These are phyloP conservation scores for Monilinia vaccinii-corymbosi DNA, from an alignment of 2,329 filamentous ascomycete genomes.

Conservation along the genomic window DNA sequence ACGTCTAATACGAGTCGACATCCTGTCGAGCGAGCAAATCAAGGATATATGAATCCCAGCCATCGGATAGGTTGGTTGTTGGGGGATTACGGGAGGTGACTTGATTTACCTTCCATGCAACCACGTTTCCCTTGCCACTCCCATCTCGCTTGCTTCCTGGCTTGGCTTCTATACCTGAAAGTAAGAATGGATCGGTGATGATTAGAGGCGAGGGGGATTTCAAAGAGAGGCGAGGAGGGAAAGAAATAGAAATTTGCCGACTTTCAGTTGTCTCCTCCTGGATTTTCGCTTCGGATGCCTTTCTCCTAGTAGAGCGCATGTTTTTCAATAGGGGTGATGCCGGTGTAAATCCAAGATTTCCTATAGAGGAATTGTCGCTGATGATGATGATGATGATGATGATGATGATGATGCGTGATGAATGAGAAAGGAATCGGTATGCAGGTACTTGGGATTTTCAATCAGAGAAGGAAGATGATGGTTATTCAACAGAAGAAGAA, in stretches of 20 bases:
- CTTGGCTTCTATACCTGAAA: constrained; percentile 31
- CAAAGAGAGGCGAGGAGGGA: neutral
- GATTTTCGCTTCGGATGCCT: constrained; percentile 36
- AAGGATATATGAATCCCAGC: neutral
- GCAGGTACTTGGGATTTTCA: neutral
- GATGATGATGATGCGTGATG: neutral
- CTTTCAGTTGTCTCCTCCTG: constrained; percentile 37
- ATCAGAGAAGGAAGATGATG: neutral
- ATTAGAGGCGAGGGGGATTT: neutral
- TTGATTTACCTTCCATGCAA: constrained; percentile 36
- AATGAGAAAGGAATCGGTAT: neutral
- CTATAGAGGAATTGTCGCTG: neutral
- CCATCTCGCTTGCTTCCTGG: constrained; percentile 37
- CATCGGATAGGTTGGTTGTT: neutral
- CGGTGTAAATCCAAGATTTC: neutral
- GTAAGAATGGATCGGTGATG: neutral
- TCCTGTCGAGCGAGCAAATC: too few relatives aligned
- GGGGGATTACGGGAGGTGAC: neutral
- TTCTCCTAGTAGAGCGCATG: constrained; percentile 37
- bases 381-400: too few relatives aligned
- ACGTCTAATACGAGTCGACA: too few relatives aligned
- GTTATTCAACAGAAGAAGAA: neutral
- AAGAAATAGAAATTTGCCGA: constrained; percentile 10
- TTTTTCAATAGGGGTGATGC: constrained; percentile 6
- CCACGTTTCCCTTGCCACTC: constrained; percentile 37